Conservation (phyloP, 495 filamentous ascomycete species). For the Daldinia concentrica region DNA sequence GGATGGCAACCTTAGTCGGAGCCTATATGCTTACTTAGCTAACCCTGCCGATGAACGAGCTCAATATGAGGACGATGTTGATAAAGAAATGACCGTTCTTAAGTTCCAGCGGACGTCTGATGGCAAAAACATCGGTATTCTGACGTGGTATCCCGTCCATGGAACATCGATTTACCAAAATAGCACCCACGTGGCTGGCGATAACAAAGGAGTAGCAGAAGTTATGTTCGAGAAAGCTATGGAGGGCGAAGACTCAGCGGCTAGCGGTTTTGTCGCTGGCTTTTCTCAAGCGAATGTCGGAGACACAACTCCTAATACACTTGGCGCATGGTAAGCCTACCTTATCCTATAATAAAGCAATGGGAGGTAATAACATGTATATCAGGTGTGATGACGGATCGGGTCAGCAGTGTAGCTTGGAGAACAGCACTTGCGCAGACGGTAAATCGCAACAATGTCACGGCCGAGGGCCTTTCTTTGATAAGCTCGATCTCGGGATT, state of each 20-base stretch:
- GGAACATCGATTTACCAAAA: conserved; percentile 92
- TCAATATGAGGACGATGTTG: conserved; percentile 73
- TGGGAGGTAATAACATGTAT: conserved; percentile 6
- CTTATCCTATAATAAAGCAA: neutral
- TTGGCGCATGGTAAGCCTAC: conserved; percentile 69
- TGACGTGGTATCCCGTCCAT: conserved; percentile 94
- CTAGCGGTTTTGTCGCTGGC: conserved; percentile 79
- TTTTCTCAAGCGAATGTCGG: conserved; percentile 96
- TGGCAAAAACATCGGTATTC: conserved; percentile 74
- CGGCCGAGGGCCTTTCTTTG: conserved; percentile 81
- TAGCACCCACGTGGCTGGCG: conserved; percentile 90
- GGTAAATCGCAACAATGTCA: conserved; percentile 79
- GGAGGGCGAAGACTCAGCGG: conserved; percentile 52
- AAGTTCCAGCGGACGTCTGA: conserved; percentile 72
- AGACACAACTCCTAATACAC: conserved; percentile 88
- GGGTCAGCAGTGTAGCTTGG: conserved; percentile 68
- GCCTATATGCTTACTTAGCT: conserved; percentile 85
- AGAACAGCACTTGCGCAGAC: conserved; percentile 79
- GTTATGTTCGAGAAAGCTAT: conserved; percentile 83
- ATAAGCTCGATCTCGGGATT: conserved; percentile 72
- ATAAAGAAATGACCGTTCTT: conserved; percentile 87
- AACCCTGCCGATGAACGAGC: conserved; percentile 85
- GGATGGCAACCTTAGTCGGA: conserved; percentile 87
- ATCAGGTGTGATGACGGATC: conserved; percentile 74
- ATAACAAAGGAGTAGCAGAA: conserved; percentile 95